phyloP scores from a whole-genome alignment of 1,139 yeast species.

The Yamadazyma taylorii region DNA sequence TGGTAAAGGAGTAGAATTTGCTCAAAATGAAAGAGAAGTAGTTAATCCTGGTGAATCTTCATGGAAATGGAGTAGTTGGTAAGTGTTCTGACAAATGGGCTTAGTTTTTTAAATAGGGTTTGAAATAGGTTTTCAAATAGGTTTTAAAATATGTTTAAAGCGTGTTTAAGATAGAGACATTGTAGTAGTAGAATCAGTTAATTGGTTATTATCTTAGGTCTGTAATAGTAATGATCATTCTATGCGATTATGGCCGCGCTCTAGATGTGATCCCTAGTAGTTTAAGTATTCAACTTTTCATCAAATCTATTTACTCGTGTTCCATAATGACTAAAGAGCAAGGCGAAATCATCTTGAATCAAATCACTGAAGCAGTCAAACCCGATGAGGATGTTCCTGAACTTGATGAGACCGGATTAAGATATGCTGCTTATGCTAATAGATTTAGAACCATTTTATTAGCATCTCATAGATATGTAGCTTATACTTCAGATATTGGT shows the following conservation, averaged over 20 bases:
- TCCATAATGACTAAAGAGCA: slow-evolving; percentile 5
- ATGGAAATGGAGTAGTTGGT: slow-evolving; percentile 49
- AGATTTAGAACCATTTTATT: slow-evolving; percentile 65
- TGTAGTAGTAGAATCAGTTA: no score
- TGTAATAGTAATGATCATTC: neutral
- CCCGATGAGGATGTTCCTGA: slow-evolving; percentile 7
- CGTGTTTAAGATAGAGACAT: no score
- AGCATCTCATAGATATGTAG: slow-evolving; percentile 83
- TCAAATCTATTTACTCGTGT: neutral
- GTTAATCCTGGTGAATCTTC: slow-evolving; percentile 54
- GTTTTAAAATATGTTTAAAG: no score
- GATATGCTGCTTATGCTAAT: slow-evolving; percentile 84
- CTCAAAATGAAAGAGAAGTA: slow-evolving; percentile 44
- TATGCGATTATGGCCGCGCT: no score
- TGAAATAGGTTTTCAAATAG: no score
- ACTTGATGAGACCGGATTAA: slow-evolving; percentile 31
- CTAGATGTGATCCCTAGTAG: no score
- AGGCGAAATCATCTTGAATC: slow-evolving; percentile 3
- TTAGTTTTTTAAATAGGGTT: no score
- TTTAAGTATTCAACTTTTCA: no score
- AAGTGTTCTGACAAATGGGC: no score
- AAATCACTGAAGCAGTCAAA: slow-evolving; percentile 19
- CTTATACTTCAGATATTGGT: slow-evolving; percentile 85
- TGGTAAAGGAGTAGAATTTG: slow-evolving; percentile 38
- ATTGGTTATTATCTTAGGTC: no score